Evolutionary conservation across 768 basidiomycete genomes (phyloP).

Genomic region (Leccinum truebloodii): DNA sequence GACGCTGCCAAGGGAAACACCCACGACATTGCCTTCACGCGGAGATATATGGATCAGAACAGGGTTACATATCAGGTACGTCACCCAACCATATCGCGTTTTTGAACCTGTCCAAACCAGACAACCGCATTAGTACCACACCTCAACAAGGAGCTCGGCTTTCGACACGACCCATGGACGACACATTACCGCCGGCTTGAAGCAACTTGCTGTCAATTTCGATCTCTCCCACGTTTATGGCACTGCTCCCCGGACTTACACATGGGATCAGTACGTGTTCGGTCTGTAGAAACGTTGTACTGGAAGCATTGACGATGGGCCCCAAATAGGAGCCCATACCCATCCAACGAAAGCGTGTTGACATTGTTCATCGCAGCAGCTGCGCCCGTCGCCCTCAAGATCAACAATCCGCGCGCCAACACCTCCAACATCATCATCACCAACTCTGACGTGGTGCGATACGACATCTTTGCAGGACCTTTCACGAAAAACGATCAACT

Average conservation of each 20-base stretch:
- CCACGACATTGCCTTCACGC: slow-evolving; percentile 59
- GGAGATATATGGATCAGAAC: slow-evolving; percentile 81
- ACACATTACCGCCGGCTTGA: slow-evolving; percentile 55
- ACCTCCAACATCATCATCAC: slow-evolving; percentile 65
- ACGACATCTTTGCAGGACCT: slow-evolving; percentile 63
- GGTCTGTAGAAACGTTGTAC: background rate
- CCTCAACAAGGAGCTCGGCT: slow-evolving; percentile 37
- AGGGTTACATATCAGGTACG: slow-evolving; percentile 72
- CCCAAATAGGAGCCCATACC: slow-evolving; percentile 52
- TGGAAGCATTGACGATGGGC: background rate
- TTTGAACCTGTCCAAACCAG: background rate
- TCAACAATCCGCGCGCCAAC: slow-evolving; percentile 62
- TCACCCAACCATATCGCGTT: background rate
- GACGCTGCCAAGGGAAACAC: slow-evolving; percentile 37
- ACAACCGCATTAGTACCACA: slow-evolving; percentile 58
- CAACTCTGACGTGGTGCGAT: slow-evolving; percentile 66
- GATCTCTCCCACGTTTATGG: slow-evolving; percentile 68
- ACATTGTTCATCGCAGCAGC: slow-evolving; percentile 56
- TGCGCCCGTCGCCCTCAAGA: slow-evolving; percentile 53
- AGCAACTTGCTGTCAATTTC: slow-evolving; percentile 53
- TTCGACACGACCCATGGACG: slow-evolving; percentile 65
- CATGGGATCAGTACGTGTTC: slow-evolving; percentile 52
- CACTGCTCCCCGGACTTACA: slow-evolving; percentile 75
- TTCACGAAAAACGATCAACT: slow-evolving; percentile 85
- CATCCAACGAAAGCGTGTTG: slow-evolving; percentile 60